Percentiles rank a stretch among this genome's conserved stretches.
Evolutionary conservation across 129 eudicot species (phyloP).

Genomic region (Silybum marianum): DNA sequence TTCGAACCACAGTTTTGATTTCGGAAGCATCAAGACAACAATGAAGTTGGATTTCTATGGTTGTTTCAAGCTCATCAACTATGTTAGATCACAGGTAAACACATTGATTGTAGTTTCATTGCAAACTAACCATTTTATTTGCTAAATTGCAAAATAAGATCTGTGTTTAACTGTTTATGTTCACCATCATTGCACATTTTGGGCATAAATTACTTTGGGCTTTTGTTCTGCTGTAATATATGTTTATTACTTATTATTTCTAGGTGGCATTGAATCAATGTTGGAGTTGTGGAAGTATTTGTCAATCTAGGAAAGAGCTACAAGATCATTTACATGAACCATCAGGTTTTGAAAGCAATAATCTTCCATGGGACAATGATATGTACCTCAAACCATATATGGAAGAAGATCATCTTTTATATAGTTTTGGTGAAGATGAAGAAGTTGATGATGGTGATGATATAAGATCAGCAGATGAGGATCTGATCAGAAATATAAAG

Average conservation of each 20-base stretch:
- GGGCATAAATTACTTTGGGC: background rate
- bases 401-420: conserved; percentile 75
- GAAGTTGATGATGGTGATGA: conserved; percentile 55
- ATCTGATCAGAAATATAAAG: conserved; percentile 18
- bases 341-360: conserved; percentile 26
- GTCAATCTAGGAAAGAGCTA: conserved; percentile 49
- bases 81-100: conserved; percentile 71
- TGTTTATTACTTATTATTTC: background rate
- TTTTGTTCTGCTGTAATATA: background rate
- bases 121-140: background rate
- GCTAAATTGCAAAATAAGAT: background rate
- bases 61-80: conserved; percentile 82
- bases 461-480: conserved; percentile 41
- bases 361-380: conserved; percentile 69
- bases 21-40: conserved; percentile 44
- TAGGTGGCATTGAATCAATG: conserved; percentile 68
- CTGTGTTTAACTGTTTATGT: background rate
- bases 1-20: conserved; percentile 54
- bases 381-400: conserved; percentile 67
- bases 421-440: conserved; percentile 72
- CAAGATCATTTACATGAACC: conserved; percentile 56
- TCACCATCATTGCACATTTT: background rate
- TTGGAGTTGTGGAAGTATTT: conserved; percentile 68
- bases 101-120: background rate
- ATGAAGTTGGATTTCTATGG: conserved; percentile 67